These are phyloP conservation scores for Litsea cubeba DNA, from an alignment of 164 flowering plant species.

Conservation along the genomic window DNA sequence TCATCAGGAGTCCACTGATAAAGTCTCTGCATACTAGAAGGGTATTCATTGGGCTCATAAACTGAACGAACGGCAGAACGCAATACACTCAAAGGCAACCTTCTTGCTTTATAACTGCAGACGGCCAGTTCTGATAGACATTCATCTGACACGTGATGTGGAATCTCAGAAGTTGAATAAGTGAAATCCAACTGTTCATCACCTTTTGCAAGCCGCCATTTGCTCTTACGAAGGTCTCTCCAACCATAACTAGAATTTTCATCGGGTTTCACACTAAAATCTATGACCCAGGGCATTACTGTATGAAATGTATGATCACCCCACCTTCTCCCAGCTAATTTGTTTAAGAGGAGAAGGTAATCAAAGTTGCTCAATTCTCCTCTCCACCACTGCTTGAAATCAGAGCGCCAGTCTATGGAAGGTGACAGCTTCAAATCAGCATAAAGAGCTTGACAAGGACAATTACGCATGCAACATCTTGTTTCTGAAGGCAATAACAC, in stretches of 20 bases:
- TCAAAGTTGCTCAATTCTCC: conserved; percentile 94
- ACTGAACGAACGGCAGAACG: conserved; percentile 90
- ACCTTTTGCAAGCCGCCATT: conserved; percentile 98
- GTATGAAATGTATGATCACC: conserved; percentile 87
- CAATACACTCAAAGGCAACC: conserved; percentile 80
- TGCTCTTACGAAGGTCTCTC: conserved; percentile 87
- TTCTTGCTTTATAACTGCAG: conserved; percentile 98
- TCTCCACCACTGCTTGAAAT: conserved; percentile 76
- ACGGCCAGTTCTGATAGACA: conserved; percentile 98
- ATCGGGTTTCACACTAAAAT: conserved; percentile 79
- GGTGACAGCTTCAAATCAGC: conserved; percentile 59
- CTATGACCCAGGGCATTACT: conserved; percentile 99
- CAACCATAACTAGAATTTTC: conserved; percentile 69
- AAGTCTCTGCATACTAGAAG: conserved; percentile 91
- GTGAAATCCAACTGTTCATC: conserved; percentile 98
- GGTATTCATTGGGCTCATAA: conserved; percentile 98
- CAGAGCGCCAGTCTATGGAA: conserved; percentile 57
- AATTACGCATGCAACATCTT: conserved; percentile 37
- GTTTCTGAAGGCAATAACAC: conserved; percentile 15
- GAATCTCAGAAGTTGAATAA: conserved; percentile 84
- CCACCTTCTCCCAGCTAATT: conserved; percentile 96
- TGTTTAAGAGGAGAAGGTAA: conserved; percentile 77
- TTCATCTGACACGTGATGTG: conserved; percentile 97
- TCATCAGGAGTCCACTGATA: conserved; percentile 99
- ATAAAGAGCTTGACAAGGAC: conserved; percentile 53